A percentile compares a stretch with the other conserved stretches of the same genome.
These are phyloP conservation scores for Bipolaris oryzae DNA, from an alignment of 2,329 filamentous ascomycete genomes.

Conservation along the genomic window DNA sequence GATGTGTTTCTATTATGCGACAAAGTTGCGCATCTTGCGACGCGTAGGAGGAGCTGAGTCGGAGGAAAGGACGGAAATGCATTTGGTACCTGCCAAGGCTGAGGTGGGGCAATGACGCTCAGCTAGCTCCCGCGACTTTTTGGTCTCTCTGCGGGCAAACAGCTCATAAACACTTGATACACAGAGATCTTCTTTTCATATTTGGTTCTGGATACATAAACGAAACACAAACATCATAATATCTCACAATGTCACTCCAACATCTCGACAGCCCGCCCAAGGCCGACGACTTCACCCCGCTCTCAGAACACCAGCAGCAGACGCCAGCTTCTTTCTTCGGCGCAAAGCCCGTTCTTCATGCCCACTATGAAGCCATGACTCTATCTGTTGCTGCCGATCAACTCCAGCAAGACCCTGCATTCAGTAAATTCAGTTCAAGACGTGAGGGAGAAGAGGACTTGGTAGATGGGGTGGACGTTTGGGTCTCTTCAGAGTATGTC, in stretches of 20 bases:
- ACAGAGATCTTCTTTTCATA: neutral
- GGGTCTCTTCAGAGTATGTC: slow-evolving; percentile 55
- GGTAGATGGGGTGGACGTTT: slow-evolving; percentile 52
- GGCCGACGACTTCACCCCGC: slow-evolving; percentile 64
- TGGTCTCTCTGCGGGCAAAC: slow-evolving; percentile 8
- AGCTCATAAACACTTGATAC: slow-evolving; percentile 3
- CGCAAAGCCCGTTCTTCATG: slow-evolving; percentile 73
- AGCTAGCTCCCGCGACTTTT: slow-evolving; percentile 30
- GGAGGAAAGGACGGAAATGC: neutral
- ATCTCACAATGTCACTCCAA: slow-evolving; percentile 43
- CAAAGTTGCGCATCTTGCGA: neutral
- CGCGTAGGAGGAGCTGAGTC: neutral
- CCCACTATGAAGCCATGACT: slow-evolving; percentile 62
- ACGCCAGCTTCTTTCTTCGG: slow-evolving; percentile 76
- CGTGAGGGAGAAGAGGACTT: slow-evolving; percentile 36
- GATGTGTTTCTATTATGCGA: neutral
- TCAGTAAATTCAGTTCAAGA: slow-evolving; percentile 52
- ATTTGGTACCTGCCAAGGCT: slow-evolving; percentile 20
- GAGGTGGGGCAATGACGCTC: slow-evolving; percentile 20
- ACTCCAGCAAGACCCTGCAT: slow-evolving; percentile 55
- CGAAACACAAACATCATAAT: no score
- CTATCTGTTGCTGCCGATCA: slow-evolving; percentile 64
- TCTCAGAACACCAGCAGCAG: slow-evolving; percentile 72
- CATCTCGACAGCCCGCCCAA: slow-evolving; percentile 65
- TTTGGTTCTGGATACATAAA: neutral